These are phyloP conservation scores for Spinacia oleracea DNA, from an alignment of 179 eudicot species.

Conservation along the genomic window DNA sequence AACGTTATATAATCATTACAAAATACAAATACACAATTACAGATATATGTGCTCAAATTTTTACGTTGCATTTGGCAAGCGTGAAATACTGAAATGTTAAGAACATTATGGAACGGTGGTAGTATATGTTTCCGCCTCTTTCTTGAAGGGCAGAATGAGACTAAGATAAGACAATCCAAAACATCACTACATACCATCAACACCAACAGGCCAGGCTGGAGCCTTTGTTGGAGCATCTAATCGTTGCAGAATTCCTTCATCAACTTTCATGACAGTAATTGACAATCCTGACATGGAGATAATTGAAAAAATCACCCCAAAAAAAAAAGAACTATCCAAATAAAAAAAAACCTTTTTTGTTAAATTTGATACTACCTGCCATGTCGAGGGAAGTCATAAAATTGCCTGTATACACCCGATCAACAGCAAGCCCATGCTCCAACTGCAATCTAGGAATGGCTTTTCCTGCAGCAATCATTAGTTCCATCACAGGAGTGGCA, in stretches of 20 bases:
- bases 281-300: constrained; percentile 67
- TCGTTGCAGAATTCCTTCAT: constrained; percentile 62
- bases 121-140: not conserved
- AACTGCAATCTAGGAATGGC: constrained; percentile 87
- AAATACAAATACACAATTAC: no score
- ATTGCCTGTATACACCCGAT: constrained; percentile 92
- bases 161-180: not conserved
- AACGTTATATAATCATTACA: no score
- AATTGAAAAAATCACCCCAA: constrained; percentile 9
- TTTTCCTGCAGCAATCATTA: constrained; percentile 95
- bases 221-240: constrained; percentile 94
- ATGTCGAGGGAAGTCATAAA: constrained; percentile 97
- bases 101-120: no score
- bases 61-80: no score
- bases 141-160: not conserved
- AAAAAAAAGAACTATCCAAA: constrained; percentile 7
- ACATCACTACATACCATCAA: constrained; percentile 59
- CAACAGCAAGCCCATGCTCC: constrained; percentile 99
- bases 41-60: no score
- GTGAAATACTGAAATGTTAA: no score
- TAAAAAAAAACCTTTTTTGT: not conserved
- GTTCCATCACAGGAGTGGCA: constrained; percentile 86
- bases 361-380: constrained; percentile 62
- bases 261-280: constrained; percentile 82
- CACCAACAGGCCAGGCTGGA: constrained; percentile 89